Base-by-base conservation (phyloP, 352 stramenopile genomes). In the Globisporangium spiculum region DNA sequence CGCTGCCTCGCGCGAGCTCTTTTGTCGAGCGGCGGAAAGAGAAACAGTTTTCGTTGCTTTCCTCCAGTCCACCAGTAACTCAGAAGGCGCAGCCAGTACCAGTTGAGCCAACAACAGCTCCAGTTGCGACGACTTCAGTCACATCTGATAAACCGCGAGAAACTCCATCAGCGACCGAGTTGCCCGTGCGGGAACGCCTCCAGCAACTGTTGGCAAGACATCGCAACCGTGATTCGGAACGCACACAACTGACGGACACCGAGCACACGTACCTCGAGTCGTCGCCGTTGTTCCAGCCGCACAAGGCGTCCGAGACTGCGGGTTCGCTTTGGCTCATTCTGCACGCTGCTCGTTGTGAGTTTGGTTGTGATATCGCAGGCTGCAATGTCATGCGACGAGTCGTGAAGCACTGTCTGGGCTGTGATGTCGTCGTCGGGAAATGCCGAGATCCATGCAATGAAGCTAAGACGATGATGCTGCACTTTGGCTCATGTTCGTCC, bases 361-460 rank as follows among this genome's bases (percentile, higher is more conserved):
- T 65, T 63, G 80, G 68, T 14, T 88, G 70, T 66, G 78, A 78
- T 12, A 91, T 93, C 58, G 59, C 68, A 1, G 85, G 81, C 2
- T 93, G 85, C 34, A 76, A 80, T 30, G 80, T 91, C 18, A 93
- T 93, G 85, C 78, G 80, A 18, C 85, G 85, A 7, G 81, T 93
- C 22, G 50, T 91, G 14, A 81, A 79, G 24, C 85, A 91, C 56
- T 93, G 85, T 27, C 59, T 88, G 38, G 72, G 75, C 20, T 93
- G 85, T 54, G 81, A 93, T 34, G 60, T 79, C 5, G 61, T 79
- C 4, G 65, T 93, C n/a, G 83, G 81, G 10, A 83, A 79, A 48
- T 93, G 85, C 71, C 83, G 81, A 34, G 78, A 87, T 46, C 75
- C 80, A 1, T 93, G 85, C 62, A 91, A 93, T 63, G 85, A 91